Percentiles rank a stretch among this genome's conserved stretches.
Evolutionary conservation across 805 yeast genomes (phyloP).

Genomic region (Blastobotrys peoriensis): DNA sequence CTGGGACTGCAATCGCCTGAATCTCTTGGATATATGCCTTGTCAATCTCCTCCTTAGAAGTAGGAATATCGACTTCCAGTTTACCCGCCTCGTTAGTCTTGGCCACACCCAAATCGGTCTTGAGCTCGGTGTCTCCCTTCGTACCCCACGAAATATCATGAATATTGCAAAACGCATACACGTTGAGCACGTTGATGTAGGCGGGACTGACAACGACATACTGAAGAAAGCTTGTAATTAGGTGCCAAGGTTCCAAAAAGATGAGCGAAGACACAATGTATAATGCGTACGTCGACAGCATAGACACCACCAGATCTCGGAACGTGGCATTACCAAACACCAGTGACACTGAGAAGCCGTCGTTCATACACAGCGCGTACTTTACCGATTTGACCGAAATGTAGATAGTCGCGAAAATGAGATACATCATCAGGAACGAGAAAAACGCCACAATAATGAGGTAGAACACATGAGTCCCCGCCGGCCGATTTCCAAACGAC

Average conservation of each 20-base stretch:
- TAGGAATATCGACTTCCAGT: slow-evolving; percentile 48
- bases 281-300: slow-evolving; percentile 74
- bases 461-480: slow-evolving; percentile 79
- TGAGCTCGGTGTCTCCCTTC: slow-evolving; percentile 65
- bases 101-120: slow-evolving; percentile 77
- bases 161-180: slow-evolving; percentile 92
- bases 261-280: slow-evolving; percentile 73
- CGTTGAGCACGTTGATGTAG: slow-evolving; percentile 83
- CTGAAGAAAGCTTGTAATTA: slow-evolving; percentile 82
- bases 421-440: slow-evolving; percentile 82
- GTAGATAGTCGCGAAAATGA: slow-evolving; percentile 80
- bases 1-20: slow-evolving; percentile 42
- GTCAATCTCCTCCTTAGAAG: slow-evolving; percentile 71
- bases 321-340: slow-evolving; percentile 65
- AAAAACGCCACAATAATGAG: slow-evolving; percentile 68
- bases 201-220: slow-evolving; percentile 81
- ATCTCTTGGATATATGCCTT: slow-evolving; percentile 61
- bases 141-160: slow-evolving; percentile 99
- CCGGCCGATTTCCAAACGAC: slow-evolving; percentile 90
- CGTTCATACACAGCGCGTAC: slow-evolving; percentile 41
- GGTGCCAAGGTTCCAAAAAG: slow-evolving; percentile 87
- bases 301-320: slow-evolving; percentile 81
- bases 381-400: slow-evolving; percentile 70
- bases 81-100: slow-evolving; percentile 61
- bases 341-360: slow-evolving; percentile 35